Conservation (phyloP, 2,329 filamentous ascomycete genomes). For the Cryphonectria nitschkei region DNA sequence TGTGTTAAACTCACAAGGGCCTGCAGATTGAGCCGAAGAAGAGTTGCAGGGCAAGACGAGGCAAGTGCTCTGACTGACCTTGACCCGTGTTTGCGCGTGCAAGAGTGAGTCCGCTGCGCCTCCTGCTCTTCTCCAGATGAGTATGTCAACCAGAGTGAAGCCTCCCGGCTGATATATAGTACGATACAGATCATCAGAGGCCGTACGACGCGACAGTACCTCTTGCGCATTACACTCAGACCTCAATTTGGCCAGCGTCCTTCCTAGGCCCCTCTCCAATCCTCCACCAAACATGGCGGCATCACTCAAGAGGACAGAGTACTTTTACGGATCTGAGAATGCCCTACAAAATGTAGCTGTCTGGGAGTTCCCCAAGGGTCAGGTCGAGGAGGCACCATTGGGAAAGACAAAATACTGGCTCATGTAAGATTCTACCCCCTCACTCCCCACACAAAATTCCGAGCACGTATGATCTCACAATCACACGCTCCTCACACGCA, state of each 20-base stretch:
- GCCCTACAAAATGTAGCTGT: slow-evolving; percentile 29
- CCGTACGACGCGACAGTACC: not conserved
- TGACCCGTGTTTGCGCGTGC: not conserved
- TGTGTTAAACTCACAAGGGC: not conserved
- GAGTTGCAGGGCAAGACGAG: not conserved
- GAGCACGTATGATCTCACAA: not conserved
- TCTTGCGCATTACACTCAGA: not conserved
- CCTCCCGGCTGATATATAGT: not conserved
- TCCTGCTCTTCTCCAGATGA: not conserved
- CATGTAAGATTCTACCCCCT: slow-evolving; percentile 20
- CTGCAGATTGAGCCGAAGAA: not conserved
- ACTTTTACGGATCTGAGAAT: slow-evolving; percentile 24
- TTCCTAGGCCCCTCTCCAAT: not conserved
- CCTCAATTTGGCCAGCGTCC: not conserved
- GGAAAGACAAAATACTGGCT: slow-evolving; percentile 28
- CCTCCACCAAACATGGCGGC: slow-evolving; percentile 8
- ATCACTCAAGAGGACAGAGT: slow-evolving; percentile 25
- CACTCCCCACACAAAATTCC: not conserved
- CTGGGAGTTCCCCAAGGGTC: slow-evolving; percentile 27
- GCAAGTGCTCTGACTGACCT: not conserved
- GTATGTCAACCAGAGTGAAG: not conserved
- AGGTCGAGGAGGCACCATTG: not conserved
- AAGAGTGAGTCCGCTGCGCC: not conserved
- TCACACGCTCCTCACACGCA: not conserved
- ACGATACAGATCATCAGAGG: too few relatives aligned